A percentile compares a stretch with the other conserved stretches of the same genome.
These are phyloP conservation scores for Arxiozyma slooffiae DNA, from an alignment of 1,139 yeast genomes.

Conservation along the genomic window DNA sequence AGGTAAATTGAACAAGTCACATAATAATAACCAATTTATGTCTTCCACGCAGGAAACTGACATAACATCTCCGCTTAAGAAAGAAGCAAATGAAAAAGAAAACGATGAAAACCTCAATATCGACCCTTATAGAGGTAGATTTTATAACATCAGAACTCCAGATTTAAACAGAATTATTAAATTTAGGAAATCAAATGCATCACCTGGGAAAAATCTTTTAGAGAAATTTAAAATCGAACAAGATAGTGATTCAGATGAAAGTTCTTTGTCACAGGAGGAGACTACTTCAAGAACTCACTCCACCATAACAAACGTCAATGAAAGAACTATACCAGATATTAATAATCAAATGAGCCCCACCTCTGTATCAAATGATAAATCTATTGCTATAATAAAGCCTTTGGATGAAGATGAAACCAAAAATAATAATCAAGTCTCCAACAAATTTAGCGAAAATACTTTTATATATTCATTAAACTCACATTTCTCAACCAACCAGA, in stretches of 20 bases:
- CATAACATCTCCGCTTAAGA: background rate
- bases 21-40: background rate
- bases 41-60: background rate
- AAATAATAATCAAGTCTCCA: background rate
- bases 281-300: background rate
- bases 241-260: slow-evolving; percentile 11
- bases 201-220: slow-evolving; percentile 12
- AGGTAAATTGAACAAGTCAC: background rate
- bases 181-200: slow-evolving; percentile 15
- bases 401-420: background rate
- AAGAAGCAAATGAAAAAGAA: background rate
- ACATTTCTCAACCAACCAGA: background rate
- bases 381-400: background rate
- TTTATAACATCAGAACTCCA: slow-evolving; percentile 21
- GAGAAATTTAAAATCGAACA: slow-evolving; percentile 8
- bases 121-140: background rate
- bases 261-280: background rate
- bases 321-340: background rate
- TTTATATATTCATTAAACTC: background rate
- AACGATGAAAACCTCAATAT: background rate
- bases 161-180: slow-evolving; percentile 22
- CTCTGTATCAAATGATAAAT: background rate
- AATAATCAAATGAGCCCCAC: background rate
- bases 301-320: background rate
- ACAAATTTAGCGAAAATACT: background rate